A percentile compares a stretch with the other conserved stretches of the same genome.
phyloP scores from a whole-genome alignment of 331 rosid species.

The Rhamnella rubrinervis region DNA sequence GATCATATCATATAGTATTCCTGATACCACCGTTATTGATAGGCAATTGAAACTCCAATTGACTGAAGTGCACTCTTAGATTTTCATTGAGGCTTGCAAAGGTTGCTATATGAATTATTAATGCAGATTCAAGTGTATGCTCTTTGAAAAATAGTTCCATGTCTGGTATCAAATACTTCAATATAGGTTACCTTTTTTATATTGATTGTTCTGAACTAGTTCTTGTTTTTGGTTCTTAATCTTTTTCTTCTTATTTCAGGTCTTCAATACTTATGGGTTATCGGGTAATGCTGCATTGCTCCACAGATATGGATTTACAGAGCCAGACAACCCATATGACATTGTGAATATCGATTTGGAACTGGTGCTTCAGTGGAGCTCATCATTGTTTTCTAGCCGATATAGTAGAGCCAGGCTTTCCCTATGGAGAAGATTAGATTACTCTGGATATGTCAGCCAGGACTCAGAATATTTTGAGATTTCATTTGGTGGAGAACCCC shows the following conservation, averaged over 20 bases:
- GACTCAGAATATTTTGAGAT: constrained; percentile 79
- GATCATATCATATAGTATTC: too few species aligned
- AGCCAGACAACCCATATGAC: constrained; percentile 66
- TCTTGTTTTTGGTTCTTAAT: constrained; percentile 5
- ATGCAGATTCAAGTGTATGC: too few species aligned
- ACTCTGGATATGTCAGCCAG: constrained; percentile 46
- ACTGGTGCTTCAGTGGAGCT: constrained; percentile 65
- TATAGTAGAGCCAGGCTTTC: constrained; percentile 62
- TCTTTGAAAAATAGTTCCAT: neutral
- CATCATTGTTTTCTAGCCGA: constrained; percentile 60
- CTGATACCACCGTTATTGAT: too few species aligned
- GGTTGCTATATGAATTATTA: too few species aligned
- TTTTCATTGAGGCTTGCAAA: too few species aligned
- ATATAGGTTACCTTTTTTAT: neutral
- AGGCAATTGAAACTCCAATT: too few species aligned
- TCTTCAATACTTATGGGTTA: constrained; percentile 78
- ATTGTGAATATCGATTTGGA: constrained; percentile 84
- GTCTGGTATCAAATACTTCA: neutral
- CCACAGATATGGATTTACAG: constrained; percentile 91
- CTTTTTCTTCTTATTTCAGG: constrained; percentile 39
- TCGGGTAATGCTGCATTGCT: constrained; percentile 91
- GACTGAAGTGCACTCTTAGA: too few species aligned
- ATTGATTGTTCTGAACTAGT: neutral
- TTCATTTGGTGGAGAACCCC: constrained; percentile 77
- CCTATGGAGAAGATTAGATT: constrained; percentile 72